Base-by-base conservation (phyloP, 345 rosid species). In the Eutrema japonicum region DNA sequence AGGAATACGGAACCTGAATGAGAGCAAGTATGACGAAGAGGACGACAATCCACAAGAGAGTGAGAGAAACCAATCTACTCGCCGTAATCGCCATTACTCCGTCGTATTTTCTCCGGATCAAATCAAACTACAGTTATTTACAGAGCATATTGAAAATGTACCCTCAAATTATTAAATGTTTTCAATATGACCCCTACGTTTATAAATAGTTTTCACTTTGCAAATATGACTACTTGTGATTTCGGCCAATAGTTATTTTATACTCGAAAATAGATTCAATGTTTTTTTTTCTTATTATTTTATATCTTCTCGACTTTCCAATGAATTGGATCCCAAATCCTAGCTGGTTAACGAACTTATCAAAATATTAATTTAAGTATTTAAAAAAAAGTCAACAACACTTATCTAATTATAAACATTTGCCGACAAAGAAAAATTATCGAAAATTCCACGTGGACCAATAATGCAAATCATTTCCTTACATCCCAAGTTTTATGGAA, bases 1-100 rank as follows among this genome's bases (percentile, higher is more conserved):
- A 42, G 16, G 29, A 30, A 18, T 0, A 43, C 35, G 43, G n/a
- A 63, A 90, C 98, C 93, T 90, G 98, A 54, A 84, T 87, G 73
- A 88, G 77, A 75, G 86, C 82, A 48, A 90, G 85, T 79, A 85
- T 83, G 70, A 85, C 87, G 68, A 87, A 83, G 45, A 90, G 82
- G 69, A 84, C 80, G 51, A 90, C 8, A 13, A 83, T 63, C 92
- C 96, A 88, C 49, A 87, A 49, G 26, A 86, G 64, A 58, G 87
- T 79, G 10, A 82, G 59, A 4, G 87, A 71, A 47, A 83, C 71
- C 81, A 79, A 68, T 78, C 88, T 81, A 7, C 88, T 77, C 48
- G 81, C 76, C 29, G 82, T 75, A 54, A 80, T 81, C 47, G 88
- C 83, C 97, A 91, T 93, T 49, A 22, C 32, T 76, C 46, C 13